Percentiles rank a stretch among this genome's conserved stretches.
These are phyloP conservation scores for Clavariopsis aquatica DNA, from an alignment of 495 filamentous ascomycete genomes.

Conservation along the genomic window DNA sequence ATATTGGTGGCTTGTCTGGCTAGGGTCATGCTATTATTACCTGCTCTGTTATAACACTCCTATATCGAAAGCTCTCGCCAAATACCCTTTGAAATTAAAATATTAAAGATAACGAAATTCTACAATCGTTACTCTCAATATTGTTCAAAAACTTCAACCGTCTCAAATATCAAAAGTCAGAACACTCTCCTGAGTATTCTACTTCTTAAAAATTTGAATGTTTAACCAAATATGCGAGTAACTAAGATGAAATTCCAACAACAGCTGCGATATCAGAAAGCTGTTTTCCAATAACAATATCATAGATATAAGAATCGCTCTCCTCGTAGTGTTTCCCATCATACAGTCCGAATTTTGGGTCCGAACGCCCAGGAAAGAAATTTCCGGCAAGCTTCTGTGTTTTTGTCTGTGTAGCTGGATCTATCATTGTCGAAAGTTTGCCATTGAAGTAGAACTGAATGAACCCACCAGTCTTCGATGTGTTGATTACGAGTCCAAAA, in stretches of 20 bases:
- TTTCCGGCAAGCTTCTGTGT: neutral
- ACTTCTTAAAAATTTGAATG: too few relatives aligned
- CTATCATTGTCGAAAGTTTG: neutral
- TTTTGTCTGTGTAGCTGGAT: neutral
- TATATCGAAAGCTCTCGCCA: too few relatives aligned
- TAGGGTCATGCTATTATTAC: too few relatives aligned
- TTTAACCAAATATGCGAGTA: too few relatives aligned
- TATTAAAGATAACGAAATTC: too few relatives aligned
- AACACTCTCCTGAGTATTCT: neutral
- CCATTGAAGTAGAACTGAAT: conserved; percentile 5
- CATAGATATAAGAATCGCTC: conserved; percentile 2
- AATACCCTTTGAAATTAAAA: too few relatives aligned
- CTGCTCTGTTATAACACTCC: too few relatives aligned
- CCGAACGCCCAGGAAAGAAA: neutral
- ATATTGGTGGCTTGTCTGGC: neutral
- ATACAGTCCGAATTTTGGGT: conserved; percentile 7
- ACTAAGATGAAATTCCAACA: neutral
- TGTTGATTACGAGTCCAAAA: conserved; percentile 1
- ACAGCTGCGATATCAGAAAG: neutral
- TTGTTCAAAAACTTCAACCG: neutral
- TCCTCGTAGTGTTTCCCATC: neutral
- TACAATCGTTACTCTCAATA: too few relatives aligned
- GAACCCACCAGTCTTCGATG: neutral
- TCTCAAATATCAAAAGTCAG: neutral
- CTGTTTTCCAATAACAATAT: neutral